Conservation (phyloP, 2,329 filamentous ascomycete species). For the Aureobasidium sp. region DNA sequence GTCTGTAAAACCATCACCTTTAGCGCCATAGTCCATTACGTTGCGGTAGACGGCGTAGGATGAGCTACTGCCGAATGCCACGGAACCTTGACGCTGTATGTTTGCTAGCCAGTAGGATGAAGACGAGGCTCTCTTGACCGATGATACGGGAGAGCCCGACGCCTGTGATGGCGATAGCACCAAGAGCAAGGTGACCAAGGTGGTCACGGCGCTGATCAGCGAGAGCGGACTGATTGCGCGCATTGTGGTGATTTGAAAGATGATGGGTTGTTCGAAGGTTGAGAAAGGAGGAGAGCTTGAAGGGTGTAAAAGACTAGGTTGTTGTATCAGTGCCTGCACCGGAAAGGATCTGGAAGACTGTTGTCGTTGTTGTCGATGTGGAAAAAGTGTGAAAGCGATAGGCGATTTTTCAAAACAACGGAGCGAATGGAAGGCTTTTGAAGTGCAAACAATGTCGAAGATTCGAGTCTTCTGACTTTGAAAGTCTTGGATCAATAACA, state of each 20-base stretch:
- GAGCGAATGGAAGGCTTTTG: constrained; percentile 13
- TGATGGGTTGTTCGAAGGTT: constrained; percentile 5
- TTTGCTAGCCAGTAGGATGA: constrained; percentile 61
- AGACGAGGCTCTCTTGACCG: constrained; percentile 30
- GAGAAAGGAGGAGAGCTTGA: constrained; percentile 16
- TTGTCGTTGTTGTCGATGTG: background rate
- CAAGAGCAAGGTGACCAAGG: constrained; percentile 10
- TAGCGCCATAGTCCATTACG: constrained; percentile 38
- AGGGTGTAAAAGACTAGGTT: constrained; percentile 15
- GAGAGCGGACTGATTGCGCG: constrained; percentile 13
- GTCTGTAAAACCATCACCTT: constrained; percentile 62
- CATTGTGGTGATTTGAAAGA: constrained; percentile 8
- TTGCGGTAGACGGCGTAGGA: constrained; percentile 57
- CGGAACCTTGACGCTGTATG: constrained; percentile 61
- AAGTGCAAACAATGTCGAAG: constrained; percentile 7
- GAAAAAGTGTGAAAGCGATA: constrained; percentile 9
- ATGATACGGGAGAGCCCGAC: constrained; percentile 7
- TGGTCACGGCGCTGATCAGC: constrained; percentile 9
- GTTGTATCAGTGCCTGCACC: constrained; percentile 15
- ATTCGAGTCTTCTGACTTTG: constrained; percentile 10
- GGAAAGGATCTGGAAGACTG: constrained; percentile 1
- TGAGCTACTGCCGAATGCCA: constrained; percentile 53
- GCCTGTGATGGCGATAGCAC: constrained; percentile 7
- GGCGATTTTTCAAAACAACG: constrained; percentile 8
- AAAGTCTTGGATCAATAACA: constrained; percentile 11